These are phyloP conservation scores for Colletotrichum somersetense DNA, from an alignment of 2,329 filamentous ascomycete genomes.

Conservation along the genomic window DNA sequence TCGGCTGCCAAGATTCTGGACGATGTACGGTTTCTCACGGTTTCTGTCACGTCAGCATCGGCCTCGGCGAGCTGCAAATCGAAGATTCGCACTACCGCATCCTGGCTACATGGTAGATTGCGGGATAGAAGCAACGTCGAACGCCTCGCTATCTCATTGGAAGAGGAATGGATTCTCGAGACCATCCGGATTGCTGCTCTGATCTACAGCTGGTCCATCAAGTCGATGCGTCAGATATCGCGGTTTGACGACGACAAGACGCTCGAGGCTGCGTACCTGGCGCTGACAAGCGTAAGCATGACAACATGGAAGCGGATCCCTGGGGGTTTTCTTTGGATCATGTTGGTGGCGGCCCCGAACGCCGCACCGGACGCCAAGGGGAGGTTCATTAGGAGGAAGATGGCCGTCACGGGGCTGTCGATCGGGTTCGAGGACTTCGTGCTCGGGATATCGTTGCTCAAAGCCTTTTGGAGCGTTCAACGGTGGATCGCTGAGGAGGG, in stretches of 20 bases:
- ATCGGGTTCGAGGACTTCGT: constrained; percentile 48
- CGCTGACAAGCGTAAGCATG: constrained; percentile 46
- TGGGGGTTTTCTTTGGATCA: constrained; percentile 50
- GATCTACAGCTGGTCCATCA: constrained; percentile 47
- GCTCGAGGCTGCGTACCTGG: constrained; percentile 44
- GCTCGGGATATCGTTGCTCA: constrained; percentile 46
- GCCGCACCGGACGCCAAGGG: constrained; percentile 45
- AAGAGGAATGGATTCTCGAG: constrained; percentile 43
- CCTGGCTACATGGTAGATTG: constrained; percentile 45
- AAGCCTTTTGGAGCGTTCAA: constrained; percentile 48
- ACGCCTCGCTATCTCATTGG: neutral
- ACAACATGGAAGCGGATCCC: constrained; percentile 49
- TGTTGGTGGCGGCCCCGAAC: constrained; percentile 47
- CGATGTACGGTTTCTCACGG: constrained; percentile 48
- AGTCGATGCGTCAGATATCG: constrained; percentile 46
- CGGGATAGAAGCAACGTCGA: constrained; percentile 2
- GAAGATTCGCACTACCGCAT: constrained; percentile 44
- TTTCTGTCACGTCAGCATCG: constrained; percentile 41
- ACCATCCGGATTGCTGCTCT: constrained; percentile 45
- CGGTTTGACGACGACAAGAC: constrained; percentile 41
- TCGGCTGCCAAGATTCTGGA: constrained; percentile 47
- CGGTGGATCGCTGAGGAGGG: constrained; percentile 46
- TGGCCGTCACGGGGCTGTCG: constrained; percentile 47
- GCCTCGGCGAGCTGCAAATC: constrained; percentile 3
- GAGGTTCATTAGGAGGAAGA: constrained; percentile 49